Evolutionary conservation across 2,329 filamentous ascomycete species (phyloP).

Genomic region (Microthyrium microscopicum): DNA sequence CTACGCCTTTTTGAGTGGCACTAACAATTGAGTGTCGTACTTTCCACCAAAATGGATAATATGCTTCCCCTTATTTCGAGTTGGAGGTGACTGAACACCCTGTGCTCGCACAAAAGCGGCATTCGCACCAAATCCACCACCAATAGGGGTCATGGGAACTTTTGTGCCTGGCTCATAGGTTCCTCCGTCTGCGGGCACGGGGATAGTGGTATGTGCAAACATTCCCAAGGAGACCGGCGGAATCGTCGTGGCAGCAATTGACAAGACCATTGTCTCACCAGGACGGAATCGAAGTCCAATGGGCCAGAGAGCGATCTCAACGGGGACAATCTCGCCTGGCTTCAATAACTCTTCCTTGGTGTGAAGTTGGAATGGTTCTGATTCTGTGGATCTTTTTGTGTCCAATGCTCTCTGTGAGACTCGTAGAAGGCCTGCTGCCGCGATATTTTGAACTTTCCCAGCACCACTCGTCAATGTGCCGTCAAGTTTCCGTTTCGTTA

Average conservation of each 20-base stretch:
- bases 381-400: not conserved
- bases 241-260: not conserved
- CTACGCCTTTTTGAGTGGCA: constrained; percentile 1
- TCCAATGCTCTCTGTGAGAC: not conserved
- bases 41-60: constrained; percentile 5
- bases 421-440: constrained; percentile 1
- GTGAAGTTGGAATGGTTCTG: not conserved
- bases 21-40: not conserved
- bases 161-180: not conserved
- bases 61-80: not conserved
- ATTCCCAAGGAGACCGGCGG: not conserved
- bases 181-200: not conserved
- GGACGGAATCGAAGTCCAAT: constrained; percentile 1
- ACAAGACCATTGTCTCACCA: constrained; percentile 1
- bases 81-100: not conserved
- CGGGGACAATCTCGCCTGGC: not conserved
- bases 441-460: too few species aligned
- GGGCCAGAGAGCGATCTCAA: constrained; percentile 3
- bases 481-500: not conserved
- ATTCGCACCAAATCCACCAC: not conserved
- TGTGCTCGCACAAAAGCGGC: not conserved
- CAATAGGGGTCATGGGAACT: not conserved
- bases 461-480: not conserved
- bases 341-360: not conserved
- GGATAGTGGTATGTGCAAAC: not conserved